Percentiles rank a stretch among this genome's conserved stretches.
Evolutionary conservation across 176 grass and related monocot species (phyloP).

Genomic region (Phoenix dactylifera): DNA sequence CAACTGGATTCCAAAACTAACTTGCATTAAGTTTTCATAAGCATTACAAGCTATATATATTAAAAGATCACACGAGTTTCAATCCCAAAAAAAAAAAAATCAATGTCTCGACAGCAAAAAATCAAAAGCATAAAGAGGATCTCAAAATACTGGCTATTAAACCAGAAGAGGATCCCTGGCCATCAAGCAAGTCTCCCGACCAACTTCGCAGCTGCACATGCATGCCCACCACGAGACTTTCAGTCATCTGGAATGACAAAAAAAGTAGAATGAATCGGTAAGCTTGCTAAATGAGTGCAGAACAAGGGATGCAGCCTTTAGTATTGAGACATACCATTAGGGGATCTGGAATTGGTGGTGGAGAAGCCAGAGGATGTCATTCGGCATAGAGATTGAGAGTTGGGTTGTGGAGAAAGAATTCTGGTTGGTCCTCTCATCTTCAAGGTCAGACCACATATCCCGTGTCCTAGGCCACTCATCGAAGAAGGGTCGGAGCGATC

Average conservation of each 20-base stretch:
- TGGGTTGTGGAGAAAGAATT: conserved; percentile 61
- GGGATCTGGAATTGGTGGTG: conserved; percentile 49
- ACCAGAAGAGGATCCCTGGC: too few species aligned
- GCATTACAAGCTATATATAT: not conserved
- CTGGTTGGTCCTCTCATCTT: conserved; percentile 29
- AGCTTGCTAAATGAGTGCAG: too few species aligned
- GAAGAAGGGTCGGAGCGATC: conserved; percentile 62
- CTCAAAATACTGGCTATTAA: too few species aligned
- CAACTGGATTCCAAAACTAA: too few species aligned
- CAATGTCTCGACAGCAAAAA: conserved; percentile 9
- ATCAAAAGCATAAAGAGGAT: not conserved
- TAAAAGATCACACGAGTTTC: conserved; percentile 11
- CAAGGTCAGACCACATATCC: conserved; percentile 55
- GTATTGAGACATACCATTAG: conserved; percentile 30
- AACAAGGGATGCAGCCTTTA: not conserved
- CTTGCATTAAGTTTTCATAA: too few species aligned
- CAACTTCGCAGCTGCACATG: too few species aligned
- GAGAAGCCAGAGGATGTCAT: conserved; percentile 67
- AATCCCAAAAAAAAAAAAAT: not conserved
- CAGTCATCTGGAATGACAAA: conserved; percentile 29
- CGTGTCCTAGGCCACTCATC: conserved; percentile 79
- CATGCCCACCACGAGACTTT: not conserved
- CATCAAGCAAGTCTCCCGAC: too few species aligned
- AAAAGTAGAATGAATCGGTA: too few species aligned
- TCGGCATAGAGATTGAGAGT: conserved; percentile 81